Percentiles rank a stretch among this genome's conserved stretches.
These are phyloP conservation scores for Phaffomyces thermotolerans DNA, from an alignment of 805 yeast genomes.

Conservation along the genomic window DNA sequence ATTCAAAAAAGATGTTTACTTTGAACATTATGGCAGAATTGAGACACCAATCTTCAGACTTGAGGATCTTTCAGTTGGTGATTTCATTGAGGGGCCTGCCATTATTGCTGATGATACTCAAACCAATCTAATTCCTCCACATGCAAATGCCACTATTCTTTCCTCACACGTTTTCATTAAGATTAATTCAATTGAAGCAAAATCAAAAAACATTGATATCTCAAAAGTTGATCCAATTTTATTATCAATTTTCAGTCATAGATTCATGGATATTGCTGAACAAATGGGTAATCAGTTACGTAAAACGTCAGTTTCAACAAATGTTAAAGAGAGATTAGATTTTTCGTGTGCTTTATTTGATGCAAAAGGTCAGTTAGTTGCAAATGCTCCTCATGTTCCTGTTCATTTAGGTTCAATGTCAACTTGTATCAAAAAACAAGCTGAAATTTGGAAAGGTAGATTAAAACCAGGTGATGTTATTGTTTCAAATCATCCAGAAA, in stretches of 20 bases:
- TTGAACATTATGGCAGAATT: conserved; percentile 38
- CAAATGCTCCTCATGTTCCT: conserved; percentile 86
- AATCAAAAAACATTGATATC: conserved; percentile 23
- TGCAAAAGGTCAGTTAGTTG: conserved; percentile 68
- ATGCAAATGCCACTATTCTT: conserved; percentile 46
- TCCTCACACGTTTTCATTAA: conserved; percentile 55
- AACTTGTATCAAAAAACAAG: conserved; percentile 64
- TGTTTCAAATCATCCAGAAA: conserved; percentile 73
- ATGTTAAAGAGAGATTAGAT: conserved; percentile 77
- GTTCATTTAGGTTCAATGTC: conserved; percentile 87
- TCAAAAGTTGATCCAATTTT: conserved; percentile 56
- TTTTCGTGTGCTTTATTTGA: conserved; percentile 82
- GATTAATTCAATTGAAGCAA: conserved; percentile 12
- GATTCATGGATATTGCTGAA: conserved; percentile 88
- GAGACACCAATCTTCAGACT: conserved; percentile 50
- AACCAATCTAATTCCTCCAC: conserved; percentile 67
- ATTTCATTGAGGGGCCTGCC: conserved; percentile 59
- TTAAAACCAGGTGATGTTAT: conserved; percentile 68
- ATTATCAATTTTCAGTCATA: conserved; percentile 70
- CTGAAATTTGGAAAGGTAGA: conserved; percentile 54
- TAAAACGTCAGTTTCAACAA: conserved; percentile 74
- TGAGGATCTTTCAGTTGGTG: conserved; percentile 47
- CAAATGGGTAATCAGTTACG: conserved; percentile 81
- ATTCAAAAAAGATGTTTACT: conserved; percentile 44
- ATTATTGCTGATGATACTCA: conserved; percentile 76